A percentile compares a stretch with the other conserved stretches of the same genome.
These are phyloP conservation scores for Epichloe gansuensis DNA, from an alignment of 2,329 filamentous ascomycete genomes.

Conservation along the genomic window DNA sequence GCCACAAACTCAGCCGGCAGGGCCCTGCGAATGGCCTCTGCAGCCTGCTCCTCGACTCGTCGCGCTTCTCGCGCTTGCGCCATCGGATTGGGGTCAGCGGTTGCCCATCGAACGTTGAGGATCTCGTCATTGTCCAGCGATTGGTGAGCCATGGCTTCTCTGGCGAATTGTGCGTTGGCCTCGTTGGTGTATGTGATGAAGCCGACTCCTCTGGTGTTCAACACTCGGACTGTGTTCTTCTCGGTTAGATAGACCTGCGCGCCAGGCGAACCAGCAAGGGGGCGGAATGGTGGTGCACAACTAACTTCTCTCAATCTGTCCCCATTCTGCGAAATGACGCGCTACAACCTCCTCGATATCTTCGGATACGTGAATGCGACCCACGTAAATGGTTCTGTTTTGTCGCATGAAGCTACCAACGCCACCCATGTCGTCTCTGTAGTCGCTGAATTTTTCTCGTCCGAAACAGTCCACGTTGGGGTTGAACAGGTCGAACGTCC, in stretches of 20 bases:
- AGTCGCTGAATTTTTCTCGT: slow-evolving; percentile 83
- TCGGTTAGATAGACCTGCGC: neutral
- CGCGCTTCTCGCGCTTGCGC: slow-evolving; percentile 84
- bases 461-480: slow-evolving; percentile 87
- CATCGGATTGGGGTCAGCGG: slow-evolving; percentile 88
- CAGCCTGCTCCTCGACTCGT: slow-evolving; percentile 87
- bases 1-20: slow-evolving; percentile 83
- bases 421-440: slow-evolving; percentile 95
- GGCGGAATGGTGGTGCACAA: neutral
- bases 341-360: slow-evolving; percentile 95
- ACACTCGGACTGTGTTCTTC: slow-evolving; percentile 46
- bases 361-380: slow-evolving; percentile 86
- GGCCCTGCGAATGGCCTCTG: slow-evolving; percentile 79
- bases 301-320: slow-evolving; percentile 66
- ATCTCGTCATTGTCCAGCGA: slow-evolving; percentile 83
- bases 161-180: slow-evolving; percentile 79
- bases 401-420: slow-evolving; percentile 88
- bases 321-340: slow-evolving; percentile 94
- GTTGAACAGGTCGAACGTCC: slow-evolving; percentile 79
- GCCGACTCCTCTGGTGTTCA: slow-evolving; percentile 80
- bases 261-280: neutral
- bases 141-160: slow-evolving; percentile 94
- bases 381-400: slow-evolving; percentile 88
- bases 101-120: slow-evolving; percentile 93
- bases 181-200: slow-evolving; percentile 94